Evolutionary conservation across 169 alveolate genomes (phyloP).

Genomic region (Plasmodium adleri): DNA sequence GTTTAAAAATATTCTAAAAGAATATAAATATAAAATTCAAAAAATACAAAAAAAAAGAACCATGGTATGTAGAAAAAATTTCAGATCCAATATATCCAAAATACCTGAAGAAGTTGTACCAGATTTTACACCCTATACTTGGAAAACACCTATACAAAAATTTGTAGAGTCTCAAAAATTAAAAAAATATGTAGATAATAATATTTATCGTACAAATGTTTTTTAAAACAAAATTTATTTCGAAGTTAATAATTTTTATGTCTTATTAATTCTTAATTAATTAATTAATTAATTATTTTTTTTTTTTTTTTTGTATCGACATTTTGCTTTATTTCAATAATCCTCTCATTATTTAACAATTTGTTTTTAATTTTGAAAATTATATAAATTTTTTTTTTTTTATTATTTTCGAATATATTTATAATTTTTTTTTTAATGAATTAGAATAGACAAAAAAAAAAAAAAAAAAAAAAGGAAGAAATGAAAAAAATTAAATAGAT

Average conservation of each 20-base stretch:
- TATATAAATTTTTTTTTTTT: too few species aligned
- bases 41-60: constrained; percentile 77
- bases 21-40: constrained; percentile 79
- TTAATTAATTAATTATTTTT: too few species aligned
- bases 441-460: too few species aligned
- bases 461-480: constrained; percentile 28
- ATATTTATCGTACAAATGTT: constrained; percentile 42
- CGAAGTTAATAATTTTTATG: too few species aligned
- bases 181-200: constrained; percentile 74
- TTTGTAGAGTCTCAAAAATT: constrained; percentile 77
- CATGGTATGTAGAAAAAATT: constrained; percentile 73
- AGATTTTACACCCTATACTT: constrained; percentile 79
- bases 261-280: too few species aligned
- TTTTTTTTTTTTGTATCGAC: too few species aligned
- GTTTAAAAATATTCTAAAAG: constrained; percentile 85
- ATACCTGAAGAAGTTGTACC: constrained; percentile 83
- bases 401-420: too few species aligned
- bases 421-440: too few species aligned
- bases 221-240: constrained; percentile 1
- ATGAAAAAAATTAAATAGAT: constrained; percentile 8
- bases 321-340: too few species aligned
- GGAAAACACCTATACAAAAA: constrained; percentile 78
- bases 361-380: too few species aligned
- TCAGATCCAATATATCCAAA: constrained; percentile 65
- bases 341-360: too few species aligned